phyloP scores from a whole-genome alignment of 2,329 filamentous ascomycete species.

The Sclerotinia sclerotiorum region DNA sequence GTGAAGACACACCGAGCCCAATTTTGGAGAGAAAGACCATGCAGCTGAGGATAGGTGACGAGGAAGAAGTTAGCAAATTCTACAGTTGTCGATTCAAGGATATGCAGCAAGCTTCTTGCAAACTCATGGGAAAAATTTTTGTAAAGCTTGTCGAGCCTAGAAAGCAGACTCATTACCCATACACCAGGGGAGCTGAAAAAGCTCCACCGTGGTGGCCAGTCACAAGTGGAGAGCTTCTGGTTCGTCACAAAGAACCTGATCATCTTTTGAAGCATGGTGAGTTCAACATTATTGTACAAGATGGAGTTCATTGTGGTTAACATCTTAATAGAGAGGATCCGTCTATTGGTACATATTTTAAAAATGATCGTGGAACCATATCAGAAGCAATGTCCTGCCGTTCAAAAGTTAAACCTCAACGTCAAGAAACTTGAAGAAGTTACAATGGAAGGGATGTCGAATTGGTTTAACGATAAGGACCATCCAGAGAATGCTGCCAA shows the following conservation, averaged over 20 bases:
- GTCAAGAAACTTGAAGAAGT: slow-evolving; percentile 58
- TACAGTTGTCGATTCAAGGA: slow-evolving; percentile 62
- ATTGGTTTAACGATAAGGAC: slow-evolving; percentile 59
- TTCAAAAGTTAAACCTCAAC: slow-evolving; percentile 50
- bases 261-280: slow-evolving; percentile 68
- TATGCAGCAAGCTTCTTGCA: slow-evolving; percentile 70
- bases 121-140: slow-evolving; percentile 72
- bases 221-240: slow-evolving; percentile 55
- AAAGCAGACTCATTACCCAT: slow-evolving; percentile 74
- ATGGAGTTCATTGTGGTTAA: background rate
- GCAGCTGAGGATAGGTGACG: slow-evolving; percentile 53
- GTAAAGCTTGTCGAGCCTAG: slow-evolving; percentile 74
- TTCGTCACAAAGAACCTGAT: slow-evolving; percentile 71
- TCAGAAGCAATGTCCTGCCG: slow-evolving; percentile 44
- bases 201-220: slow-evolving; percentile 66
- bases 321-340: slow-evolving; percentile 52
- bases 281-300: slow-evolving; percentile 25
- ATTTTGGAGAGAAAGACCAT: slow-evolving; percentile 33
- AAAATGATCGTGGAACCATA: slow-evolving; percentile 49
- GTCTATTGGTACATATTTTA: slow-evolving; percentile 60
- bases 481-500: slow-evolving; percentile 54
- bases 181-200: slow-evolving; percentile 63
- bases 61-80: slow-evolving; percentile 56
- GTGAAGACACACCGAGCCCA: slow-evolving; percentile 29
- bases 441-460: slow-evolving; percentile 57